Conservation (phyloP, 2,329 filamentous ascomycete species). For the Aspergillus sp. region DNA sequence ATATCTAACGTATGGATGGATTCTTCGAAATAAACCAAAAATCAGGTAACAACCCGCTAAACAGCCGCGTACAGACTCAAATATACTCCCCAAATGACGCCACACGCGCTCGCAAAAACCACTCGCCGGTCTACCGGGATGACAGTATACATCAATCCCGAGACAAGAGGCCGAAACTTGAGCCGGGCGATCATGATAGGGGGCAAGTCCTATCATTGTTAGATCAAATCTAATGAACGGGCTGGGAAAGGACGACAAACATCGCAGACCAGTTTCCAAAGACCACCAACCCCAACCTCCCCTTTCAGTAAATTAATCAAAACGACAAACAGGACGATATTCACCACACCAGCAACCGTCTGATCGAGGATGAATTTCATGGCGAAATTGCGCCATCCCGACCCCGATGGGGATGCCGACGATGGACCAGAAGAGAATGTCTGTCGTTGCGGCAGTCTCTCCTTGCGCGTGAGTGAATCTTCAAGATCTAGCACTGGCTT, state of each 20-base stretch:
- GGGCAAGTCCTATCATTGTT: constrained; percentile 51
- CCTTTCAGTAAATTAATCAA: constrained; percentile 45
- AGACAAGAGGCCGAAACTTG: constrained; percentile 66
- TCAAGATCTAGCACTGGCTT: neutral
- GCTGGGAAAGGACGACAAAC: constrained; percentile 17
- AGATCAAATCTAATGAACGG: neutral
- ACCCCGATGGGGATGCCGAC: constrained; percentile 26
- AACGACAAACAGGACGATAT: constrained; percentile 52
- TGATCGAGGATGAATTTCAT: constrained; percentile 56
- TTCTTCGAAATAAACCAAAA: neutral
- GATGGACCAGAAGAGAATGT: constrained; percentile 6
- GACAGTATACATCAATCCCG: constrained; percentile 62
- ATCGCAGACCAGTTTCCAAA: constrained; percentile 24
- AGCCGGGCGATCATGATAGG: constrained; percentile 62
- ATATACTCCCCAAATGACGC: constrained; percentile 68
- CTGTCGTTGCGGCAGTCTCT: constrained; percentile 2
- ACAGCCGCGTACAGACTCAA: constrained; percentile 56
- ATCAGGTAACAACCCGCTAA: constrained; percentile 10
- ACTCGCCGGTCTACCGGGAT: constrained; percentile 65
- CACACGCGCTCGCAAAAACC: constrained; percentile 63
- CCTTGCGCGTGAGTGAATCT: neutral
- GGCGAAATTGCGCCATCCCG: constrained; percentile 38
- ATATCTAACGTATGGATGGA: neutral
- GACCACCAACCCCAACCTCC: constrained; percentile 14
- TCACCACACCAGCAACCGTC: constrained; percentile 49